These are phyloP conservation scores for Pinus albicaulis DNA, from an alignment of 75 land plant species.

Conservation along the genomic window DNA sequence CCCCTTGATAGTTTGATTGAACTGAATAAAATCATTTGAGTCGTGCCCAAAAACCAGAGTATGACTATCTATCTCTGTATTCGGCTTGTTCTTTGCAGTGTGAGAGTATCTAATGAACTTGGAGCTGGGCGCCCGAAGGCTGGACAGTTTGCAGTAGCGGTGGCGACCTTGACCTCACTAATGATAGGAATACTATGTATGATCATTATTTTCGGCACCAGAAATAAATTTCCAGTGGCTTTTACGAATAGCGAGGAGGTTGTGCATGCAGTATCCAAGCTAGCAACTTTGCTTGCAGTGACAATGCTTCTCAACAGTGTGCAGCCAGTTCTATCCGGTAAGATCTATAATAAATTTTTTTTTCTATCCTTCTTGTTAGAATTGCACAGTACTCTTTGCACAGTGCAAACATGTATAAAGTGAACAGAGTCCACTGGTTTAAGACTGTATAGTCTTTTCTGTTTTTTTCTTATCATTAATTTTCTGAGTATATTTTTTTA, in stretches of 20 bases:
- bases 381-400: no score
- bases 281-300: slow-evolving; percentile 22
- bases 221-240: slow-evolving; percentile 20
- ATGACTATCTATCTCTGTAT: not conserved
- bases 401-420: no score
- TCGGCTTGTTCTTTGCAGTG: slow-evolving; percentile 13
- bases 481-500: no score
- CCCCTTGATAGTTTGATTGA: not conserved
- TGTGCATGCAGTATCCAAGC: slow-evolving; percentile 12
- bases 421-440: no score
- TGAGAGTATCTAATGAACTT: slow-evolving; percentile 56
- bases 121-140: slow-evolving; percentile 48
- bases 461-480: no score
- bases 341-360: not conserved
- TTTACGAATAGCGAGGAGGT: slow-evolving; percentile 30
- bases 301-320: slow-evolving; percentile 29
- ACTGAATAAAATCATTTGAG: not conserved
- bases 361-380: no score
- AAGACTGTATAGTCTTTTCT: no score
- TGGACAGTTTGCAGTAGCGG: slow-evolving; percentile 33
- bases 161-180: slow-evolving; percentile 17
- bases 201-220: slow-evolving; percentile 14
- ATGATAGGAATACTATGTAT: slow-evolving; percentile 23
- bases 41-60: not conserved
- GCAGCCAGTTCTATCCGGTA: slow-evolving; percentile 40